Conservation (phyloP, 1,284 basidiomycete species). For the Xerocomus minutiporus region DNA sequence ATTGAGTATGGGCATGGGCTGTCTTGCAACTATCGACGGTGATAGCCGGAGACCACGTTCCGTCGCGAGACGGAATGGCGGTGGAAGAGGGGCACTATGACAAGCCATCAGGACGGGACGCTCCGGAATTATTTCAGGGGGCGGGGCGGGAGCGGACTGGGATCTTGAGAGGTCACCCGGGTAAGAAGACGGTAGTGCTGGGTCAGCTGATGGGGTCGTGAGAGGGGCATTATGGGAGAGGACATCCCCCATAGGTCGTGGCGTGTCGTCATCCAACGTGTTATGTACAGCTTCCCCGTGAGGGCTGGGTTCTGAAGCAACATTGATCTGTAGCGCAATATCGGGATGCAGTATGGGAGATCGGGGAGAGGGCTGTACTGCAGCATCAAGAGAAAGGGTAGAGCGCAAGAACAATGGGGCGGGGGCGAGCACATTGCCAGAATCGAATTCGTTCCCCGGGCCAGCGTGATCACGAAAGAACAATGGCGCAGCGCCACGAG, state of each 20-base stretch:
- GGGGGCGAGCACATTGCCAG: constrained; percentile 14
- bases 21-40: constrained; percentile 29
- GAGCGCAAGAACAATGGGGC: constrained; percentile 12
- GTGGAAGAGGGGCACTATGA: constrained; percentile 17
- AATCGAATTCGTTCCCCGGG: background rate
- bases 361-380: constrained; percentile 5
- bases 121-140: constrained; percentile 1
- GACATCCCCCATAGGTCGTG: constrained; percentile 11
- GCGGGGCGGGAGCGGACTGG: background rate
- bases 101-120: constrained; percentile 7
- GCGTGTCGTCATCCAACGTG: constrained; percentile 10
- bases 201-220: constrained; percentile 3
- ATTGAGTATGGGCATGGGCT: constrained; percentile 30
- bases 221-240: constrained; percentile 6
- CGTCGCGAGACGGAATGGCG: constrained; percentile 24
- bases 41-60: constrained; percentile 32
- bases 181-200: constrained; percentile 3
- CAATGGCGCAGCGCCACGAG: constrained; percentile 5
- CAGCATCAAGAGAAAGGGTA: constrained; percentile 6
- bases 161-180: background rate
- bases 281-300: constrained; percentile 9
- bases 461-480: constrained; percentile 11
- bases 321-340: constrained; percentile 3
- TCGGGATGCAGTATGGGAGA: constrained; percentile 1
- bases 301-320: background rate